Conservation (phyloP, 371 early-diverging fungal genomes). For the Lichtheimia hyalospora region DNA sequence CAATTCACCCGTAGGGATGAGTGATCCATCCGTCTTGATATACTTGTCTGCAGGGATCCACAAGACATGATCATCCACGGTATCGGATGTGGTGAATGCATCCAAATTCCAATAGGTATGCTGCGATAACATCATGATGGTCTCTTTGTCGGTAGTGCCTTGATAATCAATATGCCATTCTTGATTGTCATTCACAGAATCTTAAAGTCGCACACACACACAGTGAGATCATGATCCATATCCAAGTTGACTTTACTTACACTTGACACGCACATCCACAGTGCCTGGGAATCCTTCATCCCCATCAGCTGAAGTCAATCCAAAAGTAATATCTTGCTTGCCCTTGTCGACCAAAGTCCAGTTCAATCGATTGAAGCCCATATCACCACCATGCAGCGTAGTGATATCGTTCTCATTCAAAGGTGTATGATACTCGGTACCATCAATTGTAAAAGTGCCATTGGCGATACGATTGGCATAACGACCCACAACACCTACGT, state of each 20-base stretch:
- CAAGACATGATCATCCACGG: slow-evolving; percentile 22
- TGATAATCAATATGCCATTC: slow-evolving; percentile 23
- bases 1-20: slow-evolving; percentile 21
- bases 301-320: slow-evolving; percentile 12
- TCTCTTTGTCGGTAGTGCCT: slow-evolving; percentile 15
- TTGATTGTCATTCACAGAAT: slow-evolving; percentile 18
- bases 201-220: too few species aligned
- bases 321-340: slow-evolving; percentile 14
- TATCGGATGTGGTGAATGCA: slow-evolving; percentile 19
- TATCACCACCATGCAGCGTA: slow-evolving; percentile 24
- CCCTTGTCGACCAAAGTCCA: slow-evolving; percentile 23
- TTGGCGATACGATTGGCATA: slow-evolving; percentile 26
- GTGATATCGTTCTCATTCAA: slow-evolving; percentile 21
- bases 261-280: slow-evolving; percentile 13
- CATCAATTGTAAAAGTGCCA: slow-evolving; percentile 19
- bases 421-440: slow-evolving; percentile 16
- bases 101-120: slow-evolving; percentile 25
- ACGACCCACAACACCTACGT: slow-evolving; percentile 20
- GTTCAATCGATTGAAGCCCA: slow-evolving; percentile 21
- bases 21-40: slow-evolving; percentile 13
- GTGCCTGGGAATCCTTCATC: slow-evolving; percentile 29
- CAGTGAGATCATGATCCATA: too few species aligned
- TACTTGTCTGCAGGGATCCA: slow-evolving; percentile 22
- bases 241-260: too few species aligned
- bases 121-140: slow-evolving; percentile 22